Evolutionary conservation across 768 basidiomycete species (phyloP), one percentile per base, ranked within the genome.

Genomic region (Boletus pseudopeckii): DNA sequence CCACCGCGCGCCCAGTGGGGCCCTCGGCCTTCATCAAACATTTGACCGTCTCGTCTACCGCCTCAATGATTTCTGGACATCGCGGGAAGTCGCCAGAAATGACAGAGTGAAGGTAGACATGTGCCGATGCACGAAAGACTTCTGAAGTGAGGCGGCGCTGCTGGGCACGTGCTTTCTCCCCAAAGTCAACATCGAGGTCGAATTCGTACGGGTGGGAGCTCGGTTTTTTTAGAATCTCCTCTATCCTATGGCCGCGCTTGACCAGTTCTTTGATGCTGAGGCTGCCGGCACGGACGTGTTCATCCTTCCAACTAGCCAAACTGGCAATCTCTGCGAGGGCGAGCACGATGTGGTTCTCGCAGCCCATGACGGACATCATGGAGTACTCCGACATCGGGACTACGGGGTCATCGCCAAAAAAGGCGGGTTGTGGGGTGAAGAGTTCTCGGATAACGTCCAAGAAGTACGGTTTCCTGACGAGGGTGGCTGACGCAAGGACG

Each of bases 331-430:
- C 83, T 5, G 91, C 87, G 41, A 92, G 76, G 26, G 87, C 88
- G 77, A 87, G 85, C 45, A 92, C 82, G 50, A 88, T 82, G 55
- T 76, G 72, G 71, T 91, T 90, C 62, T 88, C 85, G 75, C 90
- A 91, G 18, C 90, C 90, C 89, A 93, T 92, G 6, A 89, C 79
- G 41, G 78, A 75, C 72, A 90, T 75, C 90, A 92, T 92, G n/a
- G 82, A 83, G 52, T 81, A 76, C 63, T 77, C 73, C 4, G 48
- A 41, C 43, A 68, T 64, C 51, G 73, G 72, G 22, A 67, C 62
- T 45, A 81, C 67, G 56, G 72, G 76, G 43, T 75, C 77, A 30
- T 60, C 64, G 18, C 69, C 67, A 26, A 69, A 57, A 22, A 48
- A 58, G 41, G 56, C 53, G 5, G 33, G 8, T 14, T 49, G 61